These are phyloP conservation scores for Moesziomyces globuligerus DNA, from an alignment of 1,284 basidiomycete genomes.

Conservation along the genomic window DNA sequence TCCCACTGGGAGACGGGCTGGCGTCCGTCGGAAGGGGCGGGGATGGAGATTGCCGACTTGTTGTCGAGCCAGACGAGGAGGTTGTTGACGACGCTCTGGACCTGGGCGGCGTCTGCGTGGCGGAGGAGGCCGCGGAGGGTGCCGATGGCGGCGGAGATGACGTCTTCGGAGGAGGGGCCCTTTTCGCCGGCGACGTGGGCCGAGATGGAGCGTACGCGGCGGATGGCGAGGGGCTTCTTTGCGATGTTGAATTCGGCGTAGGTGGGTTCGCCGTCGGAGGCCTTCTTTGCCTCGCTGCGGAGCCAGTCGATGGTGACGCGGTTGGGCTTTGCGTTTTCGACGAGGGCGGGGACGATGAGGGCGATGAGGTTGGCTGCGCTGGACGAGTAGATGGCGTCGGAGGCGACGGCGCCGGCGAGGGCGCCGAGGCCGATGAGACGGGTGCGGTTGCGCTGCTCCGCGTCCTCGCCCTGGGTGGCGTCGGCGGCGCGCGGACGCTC, in stretches of 20 bases:
- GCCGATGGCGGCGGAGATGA: slow-evolving; percentile 78
- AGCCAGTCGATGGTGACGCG: slow-evolving; percentile 74
- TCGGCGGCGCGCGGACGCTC: slow-evolving; percentile 37
- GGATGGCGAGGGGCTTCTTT: slow-evolving; percentile 76
- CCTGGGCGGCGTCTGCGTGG: slow-evolving; percentile 81
- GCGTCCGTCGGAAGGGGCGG: slow-evolving; percentile 24
- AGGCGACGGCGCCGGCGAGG: slow-evolving; percentile 81
- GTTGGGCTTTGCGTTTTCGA: slow-evolving; percentile 74
- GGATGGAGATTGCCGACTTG: slow-evolving; percentile 28
- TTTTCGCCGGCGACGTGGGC: slow-evolving; percentile 86
- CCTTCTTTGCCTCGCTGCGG: slow-evolving; percentile 75
- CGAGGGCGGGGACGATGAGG: slow-evolving; percentile 78
- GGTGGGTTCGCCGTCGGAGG: slow-evolving; percentile 75
- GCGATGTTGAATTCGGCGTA: slow-evolving; percentile 80
- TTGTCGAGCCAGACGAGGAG: slow-evolving; percentile 69
- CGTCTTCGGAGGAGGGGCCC: slow-evolving; percentile 80
- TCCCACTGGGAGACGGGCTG: slow-evolving; percentile 73
- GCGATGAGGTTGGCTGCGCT: slow-evolving; percentile 80
- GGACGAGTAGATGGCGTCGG: slow-evolving; percentile 84
- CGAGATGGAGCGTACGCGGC: slow-evolving; percentile 86
- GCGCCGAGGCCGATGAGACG: slow-evolving; percentile 86
- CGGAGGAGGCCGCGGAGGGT: slow-evolving; percentile 79
- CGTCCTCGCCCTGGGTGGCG: slow-evolving; percentile 27
- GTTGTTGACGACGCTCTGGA: slow-evolving; percentile 76
- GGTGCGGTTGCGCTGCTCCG: slow-evolving; percentile 72